Evolutionary conservation across 2,329 filamentous ascomycete species (phyloP), one percentile per base, ranked within the genome.

Genomic region (Hortaea werneckii): DNA sequence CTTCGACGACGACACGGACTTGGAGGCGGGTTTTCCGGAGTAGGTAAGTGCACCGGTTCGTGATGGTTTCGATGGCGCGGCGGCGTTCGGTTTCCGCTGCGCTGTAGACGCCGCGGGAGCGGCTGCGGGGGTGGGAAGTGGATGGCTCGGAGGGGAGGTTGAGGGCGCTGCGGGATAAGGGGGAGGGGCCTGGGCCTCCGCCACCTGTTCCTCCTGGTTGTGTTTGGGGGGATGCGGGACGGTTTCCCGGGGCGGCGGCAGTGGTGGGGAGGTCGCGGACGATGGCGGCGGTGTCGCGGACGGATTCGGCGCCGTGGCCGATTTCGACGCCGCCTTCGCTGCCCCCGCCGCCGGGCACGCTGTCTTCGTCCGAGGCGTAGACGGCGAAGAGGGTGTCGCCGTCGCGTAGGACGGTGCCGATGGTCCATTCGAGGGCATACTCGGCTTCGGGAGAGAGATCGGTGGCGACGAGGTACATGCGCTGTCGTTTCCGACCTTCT

Each of bases 341-440:
- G 35, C 68, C 67, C 11, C 57, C 54, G 44, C 63, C 79, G 6
- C 75, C 76, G 56, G 62, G 64, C 3, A 70, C 70, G 8, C 63
- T 66, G 54, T 96, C 90, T 63, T 96, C 90, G 54, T 95, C 88
- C 26, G 94, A 83, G 47, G 89, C 94, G 67, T 94, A 95, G 40
- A 96, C 87, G 2, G 87, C 88, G 50, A 95, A 81, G 32, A 98
- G 74, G 0, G 90, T 96, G 62, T 98, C 92, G 6, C 92, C 92
- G 56, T 96, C 89, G 41, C 92, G 79, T 29, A 98, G 73, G 5
- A 96, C 88, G 0, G 90, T 96, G 6, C 92, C 92, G 46, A 98
- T 89, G 0, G 90, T 92, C 92, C 92, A 98, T 65, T 98, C 92
- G 29, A 98, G 74, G 1, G 92, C 92, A 64, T 96, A 94, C 5